Base-by-base conservation (phyloP, 148 eudicot genomes). In the Nepenthes gracilis region DNA sequence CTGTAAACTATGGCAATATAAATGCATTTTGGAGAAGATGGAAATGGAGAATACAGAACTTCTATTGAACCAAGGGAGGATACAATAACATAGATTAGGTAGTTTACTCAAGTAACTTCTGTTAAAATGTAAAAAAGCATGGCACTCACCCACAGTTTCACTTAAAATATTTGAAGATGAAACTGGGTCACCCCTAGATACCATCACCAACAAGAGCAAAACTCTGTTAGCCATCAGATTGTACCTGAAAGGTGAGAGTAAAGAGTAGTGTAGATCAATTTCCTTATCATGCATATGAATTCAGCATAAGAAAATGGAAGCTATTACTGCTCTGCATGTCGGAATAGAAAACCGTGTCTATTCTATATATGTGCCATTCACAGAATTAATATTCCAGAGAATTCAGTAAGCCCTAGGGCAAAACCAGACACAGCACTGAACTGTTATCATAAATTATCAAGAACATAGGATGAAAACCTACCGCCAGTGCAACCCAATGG, bases 161-260 rank as follows among this genome's bases (percentile, higher is more conserved):
- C 78, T 83, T 54, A 84, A 65, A 79, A 84, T 70, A 60, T 75
- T 72, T 55, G 87, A 58, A 49, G 97, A 82, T 57, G 77, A 67
- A 74, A 67, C 66, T 14, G 95, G 87, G 65, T 84, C 84, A 75
- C 67, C 81, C 72, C 88, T 80, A 6, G 92, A 87, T 48, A 80
- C 86, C 88, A 89, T 84, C 67, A 88, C 99, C 85, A 94, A 74
- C 75, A 94, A 70, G 58, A 94, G 77, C 76, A 94, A 79, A 66
- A 94, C 82, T 80, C 97, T 83, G 64, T 94, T 94, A 61, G 99
- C 99, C 99, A 94, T 89, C 76, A 94, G 69, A 80, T 94, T 94
- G 70, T 94, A 94, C 86, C 99, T 94, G 76, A 58, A 48, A 74
- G 49, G 58, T 52, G 32, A 36, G 11, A 55, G 12, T 2, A 33